Percentiles rank a stretch among this genome's conserved stretches.
These are phyloP conservation scores for Geoglossum cookeanum DNA, from an alignment of 2,329 filamentous ascomycete genomes.

Conservation along the genomic window DNA sequence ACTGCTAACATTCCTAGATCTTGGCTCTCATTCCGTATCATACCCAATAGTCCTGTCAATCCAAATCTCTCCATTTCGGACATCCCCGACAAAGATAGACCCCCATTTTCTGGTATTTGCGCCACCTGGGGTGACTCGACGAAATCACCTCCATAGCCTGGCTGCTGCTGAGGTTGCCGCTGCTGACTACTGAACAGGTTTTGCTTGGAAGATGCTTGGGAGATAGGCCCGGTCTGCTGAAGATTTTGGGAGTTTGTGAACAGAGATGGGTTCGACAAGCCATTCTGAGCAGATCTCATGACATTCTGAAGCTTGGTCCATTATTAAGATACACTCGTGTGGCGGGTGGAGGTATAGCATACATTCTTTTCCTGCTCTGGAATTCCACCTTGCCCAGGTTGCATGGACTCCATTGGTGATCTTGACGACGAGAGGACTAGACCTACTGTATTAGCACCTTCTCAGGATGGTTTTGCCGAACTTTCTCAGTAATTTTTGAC, in stretches of 20 bases:
- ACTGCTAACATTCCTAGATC: slow-evolving; percentile 32
- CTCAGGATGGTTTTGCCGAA: slow-evolving; percentile 8
- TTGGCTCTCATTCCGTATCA: slow-evolving; percentile 34
- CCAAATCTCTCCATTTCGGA: slow-evolving; percentile 40
- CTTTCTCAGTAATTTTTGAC: background rate
- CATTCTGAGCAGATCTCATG: background rate
- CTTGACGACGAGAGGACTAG: slow-evolving; percentile 20
- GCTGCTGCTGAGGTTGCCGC: background rate
- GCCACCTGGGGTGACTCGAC: background rate
- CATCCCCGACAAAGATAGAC: slow-evolving; percentile 32
- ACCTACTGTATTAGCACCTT: background rate
- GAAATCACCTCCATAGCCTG: background rate
- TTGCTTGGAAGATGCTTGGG: background rate
- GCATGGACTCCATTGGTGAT: slow-evolving; percentile 18
- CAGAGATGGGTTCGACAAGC: background rate
- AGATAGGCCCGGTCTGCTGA: background rate
- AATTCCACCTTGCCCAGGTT: slow-evolving; percentile 23
- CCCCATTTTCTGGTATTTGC: slow-evolving; percentile 3
- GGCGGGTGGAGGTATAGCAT: background rate
- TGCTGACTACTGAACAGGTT: background rate
- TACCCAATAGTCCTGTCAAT: slow-evolving; percentile 37
- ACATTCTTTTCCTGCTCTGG: slow-evolving; percentile 25
- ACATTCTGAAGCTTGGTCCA: background rate
- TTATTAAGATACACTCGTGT: background rate
- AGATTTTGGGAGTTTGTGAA: slow-evolving; percentile 1